phyloP scores from a whole-genome alignment of 768 basidiomycete species.

The Trametes maxima region DNA sequence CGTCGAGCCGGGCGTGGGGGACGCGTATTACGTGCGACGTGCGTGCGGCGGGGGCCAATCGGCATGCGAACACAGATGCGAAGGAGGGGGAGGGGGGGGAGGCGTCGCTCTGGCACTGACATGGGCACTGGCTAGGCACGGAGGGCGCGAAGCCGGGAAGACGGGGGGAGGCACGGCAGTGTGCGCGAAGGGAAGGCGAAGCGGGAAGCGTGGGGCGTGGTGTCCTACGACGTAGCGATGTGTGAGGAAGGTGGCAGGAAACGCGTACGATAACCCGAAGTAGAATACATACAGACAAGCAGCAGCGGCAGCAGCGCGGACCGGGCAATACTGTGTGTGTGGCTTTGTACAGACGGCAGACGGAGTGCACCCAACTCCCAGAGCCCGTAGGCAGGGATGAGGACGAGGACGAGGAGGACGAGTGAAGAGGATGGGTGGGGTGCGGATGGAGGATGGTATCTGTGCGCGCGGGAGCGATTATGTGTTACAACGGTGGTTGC shows the following conservation, averaged over 20 bases:
- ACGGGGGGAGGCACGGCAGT: constrained; percentile 1
- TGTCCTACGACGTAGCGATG: constrained; percentile 3
- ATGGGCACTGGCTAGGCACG: no score
- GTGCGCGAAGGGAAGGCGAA: neutral
- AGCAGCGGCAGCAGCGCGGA: constrained; percentile 2
- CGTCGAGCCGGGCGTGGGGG: constrained; percentile 6
- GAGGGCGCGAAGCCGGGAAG: neutral
- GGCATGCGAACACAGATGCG: neutral
- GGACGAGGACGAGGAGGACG: no score
- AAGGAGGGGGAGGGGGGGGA: no score
- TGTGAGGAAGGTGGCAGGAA: constrained; percentile 4
- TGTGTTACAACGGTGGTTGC: constrained; percentile 14
- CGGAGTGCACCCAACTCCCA: neutral
- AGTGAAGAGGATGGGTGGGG: neutral
- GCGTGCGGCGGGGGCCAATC: neutral
- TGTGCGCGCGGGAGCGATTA: constrained; percentile 1
- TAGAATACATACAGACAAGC: constrained; percentile 15
- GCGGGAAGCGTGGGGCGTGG: neutral
- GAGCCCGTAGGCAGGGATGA: neutral
- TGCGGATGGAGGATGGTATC: constrained; percentile 8
- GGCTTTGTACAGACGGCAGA: neutral
- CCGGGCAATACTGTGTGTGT: neutral
- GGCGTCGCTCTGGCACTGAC: no score
- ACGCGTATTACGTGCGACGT: neutral
- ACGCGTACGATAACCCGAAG: constrained; percentile 15